A percentile compares a stretch with the other conserved stretches of the same genome.
Evolutionary conservation across 2,329 filamentous ascomycete species (phyloP).

Genomic region (Penicillium paneum): DNA sequence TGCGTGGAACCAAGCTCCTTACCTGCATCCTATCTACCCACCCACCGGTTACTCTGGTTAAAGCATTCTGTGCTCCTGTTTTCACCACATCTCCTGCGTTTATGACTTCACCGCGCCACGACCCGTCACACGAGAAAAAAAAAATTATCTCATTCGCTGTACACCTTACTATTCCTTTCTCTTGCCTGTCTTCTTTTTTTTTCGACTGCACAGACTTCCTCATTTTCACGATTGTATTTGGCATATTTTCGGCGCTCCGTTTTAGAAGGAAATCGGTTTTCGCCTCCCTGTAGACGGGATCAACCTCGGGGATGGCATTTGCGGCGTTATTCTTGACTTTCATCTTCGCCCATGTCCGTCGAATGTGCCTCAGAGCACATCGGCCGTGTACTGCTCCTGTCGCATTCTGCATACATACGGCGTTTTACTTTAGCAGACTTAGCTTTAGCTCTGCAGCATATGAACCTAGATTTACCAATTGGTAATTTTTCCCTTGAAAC

Average conservation of each 20-base stretch:
- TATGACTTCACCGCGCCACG: slow-evolving; percentile 29
- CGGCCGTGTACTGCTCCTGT: slow-evolving; percentile 6
- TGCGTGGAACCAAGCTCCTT: slow-evolving; percentile 39
- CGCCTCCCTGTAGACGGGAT: slow-evolving; percentile 3
- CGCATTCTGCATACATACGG: slow-evolving; percentile 28
- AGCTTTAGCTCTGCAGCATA: slow-evolving; percentile 3
- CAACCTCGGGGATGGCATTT: slow-evolving; percentile 7
- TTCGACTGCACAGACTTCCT: slow-evolving; percentile 15
- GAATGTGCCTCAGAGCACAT: background rate
- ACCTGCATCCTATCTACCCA: slow-evolving; percentile 31
- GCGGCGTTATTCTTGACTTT: slow-evolving; percentile 12
- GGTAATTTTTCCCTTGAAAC: background rate
- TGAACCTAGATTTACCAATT: background rate
- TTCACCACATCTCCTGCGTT: slow-evolving; percentile 9
- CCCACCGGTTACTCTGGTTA: slow-evolving; percentile 28
- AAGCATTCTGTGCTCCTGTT: slow-evolving; percentile 2
- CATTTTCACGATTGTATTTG: slow-evolving; percentile 9
- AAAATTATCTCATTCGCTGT: slow-evolving; percentile 20
- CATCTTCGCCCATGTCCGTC: background rate
- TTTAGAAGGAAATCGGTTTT: slow-evolving; percentile 16
- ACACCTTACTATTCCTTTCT: slow-evolving; percentile 13
- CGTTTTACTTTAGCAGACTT: slow-evolving; percentile 3
- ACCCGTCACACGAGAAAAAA: slow-evolving; percentile 25
- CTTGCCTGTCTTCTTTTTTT: slow-evolving; percentile 1
- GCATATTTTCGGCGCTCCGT: slow-evolving; percentile 19